Percentiles rank a stretch among this genome's conserved stretches.
These are phyloP conservation scores for Kwoniella pini DNA, from an alignment of 768 basidiomycete species.

Conservation along the genomic window DNA sequence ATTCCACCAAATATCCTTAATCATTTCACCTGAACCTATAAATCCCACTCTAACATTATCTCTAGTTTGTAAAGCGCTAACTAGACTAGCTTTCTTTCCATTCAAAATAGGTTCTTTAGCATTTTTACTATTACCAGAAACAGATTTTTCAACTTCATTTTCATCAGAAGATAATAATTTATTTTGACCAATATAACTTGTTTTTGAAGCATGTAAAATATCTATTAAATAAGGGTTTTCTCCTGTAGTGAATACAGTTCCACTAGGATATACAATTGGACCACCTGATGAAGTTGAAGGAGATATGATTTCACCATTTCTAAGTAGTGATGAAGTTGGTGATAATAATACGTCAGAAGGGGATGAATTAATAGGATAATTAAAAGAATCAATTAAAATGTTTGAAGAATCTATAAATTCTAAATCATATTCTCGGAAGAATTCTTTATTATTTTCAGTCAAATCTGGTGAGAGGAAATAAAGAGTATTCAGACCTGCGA, in stretches of 20 bases:
- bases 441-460: conserved; percentile 67
- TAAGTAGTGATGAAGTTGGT: conserved; percentile 64
- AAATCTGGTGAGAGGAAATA: conserved; percentile 67
- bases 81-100: conserved; percentile 72
- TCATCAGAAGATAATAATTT: conserved; percentile 65
- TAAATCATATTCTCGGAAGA: conserved; percentile 89
- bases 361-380: conserved; percentile 66
- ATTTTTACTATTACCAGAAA: conserved; percentile 4
- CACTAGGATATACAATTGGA: conserved; percentile 43
- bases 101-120: conserved; percentile 71
- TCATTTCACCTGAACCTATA: conserved; percentile 75
- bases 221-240: conserved; percentile 71
- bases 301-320: conserved; percentile 60
- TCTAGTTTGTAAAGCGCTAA: conserved; percentile 84
- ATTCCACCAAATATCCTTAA: conserved; percentile 72
- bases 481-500: conserved; percentile 70
- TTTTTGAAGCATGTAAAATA: conserved; percentile 70
- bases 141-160: conserved; percentile 70
- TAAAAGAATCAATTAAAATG: conserved; percentile 82
- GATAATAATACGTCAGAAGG: conserved; percentile 68
- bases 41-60: conserved; percentile 76
- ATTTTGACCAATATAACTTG: conserved; percentile 54
- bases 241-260: conserved; percentile 40
- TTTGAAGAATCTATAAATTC: conserved; percentile 81
- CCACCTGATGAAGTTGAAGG: conserved; percentile 30